phyloP scores from a whole-genome alignment of 805 yeast genomes.

The Saccharomycopsis sp. region DNA sequence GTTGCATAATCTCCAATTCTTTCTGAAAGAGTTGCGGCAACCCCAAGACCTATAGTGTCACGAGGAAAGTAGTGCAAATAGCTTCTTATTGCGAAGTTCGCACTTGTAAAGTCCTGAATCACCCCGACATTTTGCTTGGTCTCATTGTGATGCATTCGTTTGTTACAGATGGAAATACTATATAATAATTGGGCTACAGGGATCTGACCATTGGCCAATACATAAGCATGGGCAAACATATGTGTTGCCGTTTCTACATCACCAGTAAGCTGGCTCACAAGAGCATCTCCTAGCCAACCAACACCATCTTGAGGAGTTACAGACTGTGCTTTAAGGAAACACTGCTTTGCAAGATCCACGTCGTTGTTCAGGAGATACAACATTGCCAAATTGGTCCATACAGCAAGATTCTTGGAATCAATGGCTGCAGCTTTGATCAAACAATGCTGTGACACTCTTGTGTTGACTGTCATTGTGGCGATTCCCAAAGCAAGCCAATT shows the following conservation, averaged over 20 bases:
- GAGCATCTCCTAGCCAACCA: conserved; percentile 86
- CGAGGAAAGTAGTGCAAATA: conserved; percentile 57
- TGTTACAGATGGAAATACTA: conserved; percentile 48
- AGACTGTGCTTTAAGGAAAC: conserved; percentile 69
- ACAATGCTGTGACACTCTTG: conserved; percentile 85
- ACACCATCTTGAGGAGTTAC: conserved; percentile 67
- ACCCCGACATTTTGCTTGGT: conserved; percentile 51
- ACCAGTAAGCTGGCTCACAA: conserved; percentile 48
- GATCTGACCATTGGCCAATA: conserved; percentile 67
- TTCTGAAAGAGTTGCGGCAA: conserved; percentile 56
- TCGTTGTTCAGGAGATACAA: conserved; percentile 68
- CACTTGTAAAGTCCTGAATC: conserved; percentile 59
- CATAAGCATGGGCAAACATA: conserved; percentile 71
- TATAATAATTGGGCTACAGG: conserved; percentile 66
- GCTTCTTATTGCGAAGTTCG: conserved; percentile 58
- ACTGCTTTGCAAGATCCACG: conserved; percentile 60
- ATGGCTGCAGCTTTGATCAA: conserved; percentile 74
- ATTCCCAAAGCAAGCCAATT: conserved; percentile 84
- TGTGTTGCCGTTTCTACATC: conserved; percentile 44
- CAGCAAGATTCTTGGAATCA: conserved; percentile 56
- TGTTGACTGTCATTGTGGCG: conserved; percentile 55
- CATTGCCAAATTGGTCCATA: conserved; percentile 81
- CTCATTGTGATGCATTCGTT: conserved; percentile 36
- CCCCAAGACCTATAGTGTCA: conserved; percentile 50
- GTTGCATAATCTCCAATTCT: conserved; percentile 55